phyloP scores from a whole-genome alignment of 495 filamentous ascomycete species.

The Penicillium bovifimosum region DNA sequence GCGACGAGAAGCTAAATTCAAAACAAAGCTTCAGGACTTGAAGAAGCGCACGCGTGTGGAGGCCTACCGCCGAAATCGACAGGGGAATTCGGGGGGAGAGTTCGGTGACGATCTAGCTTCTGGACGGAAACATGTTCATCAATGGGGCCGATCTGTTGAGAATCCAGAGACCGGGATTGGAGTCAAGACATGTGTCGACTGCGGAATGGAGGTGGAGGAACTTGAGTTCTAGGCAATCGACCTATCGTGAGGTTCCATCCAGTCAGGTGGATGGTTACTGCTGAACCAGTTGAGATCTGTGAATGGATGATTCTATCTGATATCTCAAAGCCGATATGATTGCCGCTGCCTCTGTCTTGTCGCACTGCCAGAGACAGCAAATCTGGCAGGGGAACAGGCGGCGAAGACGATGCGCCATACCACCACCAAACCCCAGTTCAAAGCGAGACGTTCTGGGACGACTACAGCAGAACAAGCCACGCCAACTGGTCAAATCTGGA shows the following conservation, averaged over 20 bases:
- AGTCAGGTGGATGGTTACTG: too few species aligned
- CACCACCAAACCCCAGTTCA: too few species aligned
- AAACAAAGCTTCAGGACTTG: constrained; percentile 75
- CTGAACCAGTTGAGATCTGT: too few species aligned
- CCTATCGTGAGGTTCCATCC: too few species aligned
- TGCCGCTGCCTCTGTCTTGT: neutral
- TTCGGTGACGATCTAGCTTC: constrained; percentile 73
- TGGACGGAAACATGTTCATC: constrained; percentile 75
- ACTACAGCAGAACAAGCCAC: too few species aligned
- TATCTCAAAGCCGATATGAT: neutral
- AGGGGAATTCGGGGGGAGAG: constrained; percentile 48
- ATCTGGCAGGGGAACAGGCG: too few species aligned
- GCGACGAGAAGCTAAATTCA: constrained; percentile 88
- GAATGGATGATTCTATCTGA: too few species aligned
- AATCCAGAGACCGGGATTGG: constrained; percentile 72
- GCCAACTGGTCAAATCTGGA: too few species aligned
- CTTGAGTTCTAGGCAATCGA: constrained; percentile 66
- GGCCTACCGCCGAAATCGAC: constrained; percentile 66
- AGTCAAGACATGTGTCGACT: constrained; percentile 79
- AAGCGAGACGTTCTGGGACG: too few species aligned
- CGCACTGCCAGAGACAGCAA: too few species aligned
- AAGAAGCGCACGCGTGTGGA: constrained; percentile 93
- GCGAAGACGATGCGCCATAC: too few species aligned
- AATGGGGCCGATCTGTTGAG: constrained; percentile 80
- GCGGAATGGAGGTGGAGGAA: constrained; percentile 97